Base-by-base conservation (phyloP, 768 basidiomycete genomes). In the Macrocybe gigantea region DNA sequence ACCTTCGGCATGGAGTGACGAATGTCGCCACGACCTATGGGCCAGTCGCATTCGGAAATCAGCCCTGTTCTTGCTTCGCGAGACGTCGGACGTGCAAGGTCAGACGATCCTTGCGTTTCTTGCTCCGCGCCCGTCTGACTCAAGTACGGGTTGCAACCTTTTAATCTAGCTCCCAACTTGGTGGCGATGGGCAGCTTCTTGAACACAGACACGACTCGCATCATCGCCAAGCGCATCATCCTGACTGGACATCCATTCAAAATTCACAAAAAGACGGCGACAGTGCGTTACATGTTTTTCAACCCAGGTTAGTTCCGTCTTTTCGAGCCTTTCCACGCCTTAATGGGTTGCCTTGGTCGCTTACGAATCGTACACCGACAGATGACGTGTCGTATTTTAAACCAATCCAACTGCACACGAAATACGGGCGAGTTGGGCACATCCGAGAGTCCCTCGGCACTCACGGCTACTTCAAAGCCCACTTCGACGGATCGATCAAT, bases 241-340 rank as follows among this genome's bases (percentile, higher is more conserved):
- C 74, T 99, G 38, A 93, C 95, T 2, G 95, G 95, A 0, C 93
- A 96, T 66, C 95, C 95, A 1, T 89, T 93, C 80, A 94, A 93
- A 60, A 84, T 97, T 1, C 94, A 98, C 75, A 92, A 93, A 63
- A 93, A 92, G 73, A 92, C 91, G 5, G 95, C 94, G 2, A 98
- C 95, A 5, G 84, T 99, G 56, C 85, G 95, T 47, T 98, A 97
- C 72, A 90, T 99, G 91, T 98, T 98, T 72, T 98, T 99, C 78
- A 86, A 94, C 64, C 57, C 83, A 36, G 86, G 87, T 88, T 54
- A 31, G 74, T 37, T 33, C 34, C 10, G 14, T 5, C 48, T 48
- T 32, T 15, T 41, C n/a, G 40, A 31, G 41, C 44, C 29, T 47
- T 49, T 44, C 33, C 32, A 30, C 53, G 38, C 49, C 32, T 53